Evolutionary conservation across 192 early-diverging fungal genomes (phyloP).

Genomic region (Lobulomyces angularis): DNA sequence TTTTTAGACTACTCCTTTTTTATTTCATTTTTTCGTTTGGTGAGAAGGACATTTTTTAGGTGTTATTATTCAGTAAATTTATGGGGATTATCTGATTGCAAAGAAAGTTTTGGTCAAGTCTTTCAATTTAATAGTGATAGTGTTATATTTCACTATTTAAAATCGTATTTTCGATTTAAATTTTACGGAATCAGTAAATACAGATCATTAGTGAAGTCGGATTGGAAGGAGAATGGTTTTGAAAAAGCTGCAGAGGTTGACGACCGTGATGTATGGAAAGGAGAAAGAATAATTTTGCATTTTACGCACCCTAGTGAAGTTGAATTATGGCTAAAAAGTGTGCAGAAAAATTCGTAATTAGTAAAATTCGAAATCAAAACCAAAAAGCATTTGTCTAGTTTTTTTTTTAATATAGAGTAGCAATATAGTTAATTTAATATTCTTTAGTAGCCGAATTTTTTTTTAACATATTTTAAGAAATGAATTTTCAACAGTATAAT

Average conservation of each 20-base stretch:
- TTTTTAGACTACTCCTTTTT: conserved; percentile 11
- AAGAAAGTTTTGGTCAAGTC: conserved; percentile 3
- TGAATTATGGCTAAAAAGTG: conserved; percentile 10
- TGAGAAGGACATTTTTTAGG: conserved; percentile 12
- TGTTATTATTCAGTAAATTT: conserved; percentile 8
- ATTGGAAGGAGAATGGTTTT: conserved; percentile 1
- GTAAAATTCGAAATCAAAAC: no score
- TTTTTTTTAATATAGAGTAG: no score
- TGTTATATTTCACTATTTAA: conserved; percentile 7
- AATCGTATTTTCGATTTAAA: neutral
- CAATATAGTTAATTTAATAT: no score
- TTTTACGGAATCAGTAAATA: neutral
- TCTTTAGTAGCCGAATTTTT: no score
- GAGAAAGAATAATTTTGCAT: conserved; percentile 8
- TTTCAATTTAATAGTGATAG: conserved; percentile 5
- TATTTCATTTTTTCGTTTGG: conserved; percentile 8
- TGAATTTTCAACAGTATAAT: no score
- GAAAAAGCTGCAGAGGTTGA: no score
- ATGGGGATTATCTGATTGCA: conserved; percentile 9
- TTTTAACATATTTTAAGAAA: no score
- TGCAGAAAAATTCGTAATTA: no score
- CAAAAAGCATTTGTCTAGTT: no score
- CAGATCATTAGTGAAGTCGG: neutral
- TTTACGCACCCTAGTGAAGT: conserved; percentile 10
- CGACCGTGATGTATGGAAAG: conserved; percentile 12